Base-by-base conservation (phyloP, 2,329 filamentous ascomycete species). In the Sordariomycetes sp. region DNA sequence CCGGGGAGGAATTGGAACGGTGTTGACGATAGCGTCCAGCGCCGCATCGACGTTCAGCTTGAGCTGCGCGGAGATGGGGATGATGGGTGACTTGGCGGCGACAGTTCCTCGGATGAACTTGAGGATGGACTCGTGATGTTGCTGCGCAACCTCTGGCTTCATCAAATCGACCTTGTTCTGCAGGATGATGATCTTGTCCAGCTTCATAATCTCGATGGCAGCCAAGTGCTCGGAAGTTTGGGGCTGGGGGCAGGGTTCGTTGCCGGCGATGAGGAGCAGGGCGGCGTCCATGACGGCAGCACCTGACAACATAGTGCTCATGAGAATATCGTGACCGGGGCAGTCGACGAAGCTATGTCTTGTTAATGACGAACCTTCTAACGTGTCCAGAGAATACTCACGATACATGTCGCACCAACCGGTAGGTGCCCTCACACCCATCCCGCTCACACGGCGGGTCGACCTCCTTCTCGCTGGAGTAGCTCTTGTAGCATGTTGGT, bases 101-200 rank as follows among this genome's bases (percentile, higher is more conserved):
- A 95, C 90, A 21, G 92, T 98, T 54, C 92, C 92, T 56, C 92
- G 81, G 55, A 98, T 95, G 65, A 98, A 98, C 65, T 96, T 96
- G 52, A 93, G 73, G 47, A 98, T 98, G 2, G 88, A 95, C 63
- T 94, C 82, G 70, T 94, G 92, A 63, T 98, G 92, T 55, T 90
- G 78, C 54, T 86, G 76, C 32, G 93, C 92, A 42, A 83, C 86
- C 58, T 96, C 90, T 71, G 95, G 86, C 50, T 87, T 78, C 87
- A 98, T 96, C 49, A 98, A 66, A 58, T 98, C 92, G 53, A 98
- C 92, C 76, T 98, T 98, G 72, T 98, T 98, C 66, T 98, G 92
- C 39, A 98, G 77, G 54, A 98, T 96, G 59, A 98, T 94, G 64
- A 98, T 95, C 68, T 98, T 93, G 63, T 94, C 87, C 44, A 98